These are phyloP conservation scores for Lentinus tigrinus DNA, from an alignment of 768 basidiomycete genomes.

Conservation along the genomic window DNA sequence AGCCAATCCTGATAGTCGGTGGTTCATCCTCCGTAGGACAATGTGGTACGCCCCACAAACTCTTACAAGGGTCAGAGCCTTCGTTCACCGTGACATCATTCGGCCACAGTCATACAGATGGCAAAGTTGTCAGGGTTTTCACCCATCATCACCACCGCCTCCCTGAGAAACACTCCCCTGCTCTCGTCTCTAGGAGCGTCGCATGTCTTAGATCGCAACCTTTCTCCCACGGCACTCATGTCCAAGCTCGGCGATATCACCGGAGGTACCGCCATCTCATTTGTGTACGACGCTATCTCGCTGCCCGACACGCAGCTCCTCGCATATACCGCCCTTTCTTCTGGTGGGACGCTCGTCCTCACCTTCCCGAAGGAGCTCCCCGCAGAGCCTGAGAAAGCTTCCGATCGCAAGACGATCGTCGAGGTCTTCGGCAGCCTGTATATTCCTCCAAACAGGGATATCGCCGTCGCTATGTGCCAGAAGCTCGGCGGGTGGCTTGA, in stretches of 20 bases:
- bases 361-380: slow-evolving; percentile 7
- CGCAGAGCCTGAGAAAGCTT: slow-evolving; percentile 6
- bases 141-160: too few relatives aligned
- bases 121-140: too few relatives aligned
- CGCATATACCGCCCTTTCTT: slow-evolving; percentile 23
- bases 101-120: too few relatives aligned
- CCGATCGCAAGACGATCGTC: slow-evolving; percentile 14
- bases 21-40: too few relatives aligned
- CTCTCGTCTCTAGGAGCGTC: too few relatives aligned
- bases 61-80: too few relatives aligned
- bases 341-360: slow-evolving; percentile 21
- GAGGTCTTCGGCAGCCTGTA: slow-evolving; percentile 16
- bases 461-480: slow-evolving; percentile 19
- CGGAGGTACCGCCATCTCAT: slow-evolving; percentile 15
- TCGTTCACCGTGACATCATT: too few relatives aligned
- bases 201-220: slow-evolving; percentile 15
- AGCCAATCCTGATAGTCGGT: too few relatives aligned
- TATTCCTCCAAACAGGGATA: slow-evolving; percentile 8
- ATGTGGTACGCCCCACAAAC: too few relatives aligned
- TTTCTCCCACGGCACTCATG: slow-evolving; percentile 3
- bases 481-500: slow-evolving; percentile 21
- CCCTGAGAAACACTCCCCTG: too few relatives aligned
- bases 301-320: slow-evolving; percentile 20
- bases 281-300: slow-evolving; percentile 25
- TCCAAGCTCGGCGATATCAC: slow-evolving; percentile 15